Evolutionary conservation across 2,329 filamentous ascomycete species (phyloP).

Genomic region (Paecilomyces niveus): DNA sequence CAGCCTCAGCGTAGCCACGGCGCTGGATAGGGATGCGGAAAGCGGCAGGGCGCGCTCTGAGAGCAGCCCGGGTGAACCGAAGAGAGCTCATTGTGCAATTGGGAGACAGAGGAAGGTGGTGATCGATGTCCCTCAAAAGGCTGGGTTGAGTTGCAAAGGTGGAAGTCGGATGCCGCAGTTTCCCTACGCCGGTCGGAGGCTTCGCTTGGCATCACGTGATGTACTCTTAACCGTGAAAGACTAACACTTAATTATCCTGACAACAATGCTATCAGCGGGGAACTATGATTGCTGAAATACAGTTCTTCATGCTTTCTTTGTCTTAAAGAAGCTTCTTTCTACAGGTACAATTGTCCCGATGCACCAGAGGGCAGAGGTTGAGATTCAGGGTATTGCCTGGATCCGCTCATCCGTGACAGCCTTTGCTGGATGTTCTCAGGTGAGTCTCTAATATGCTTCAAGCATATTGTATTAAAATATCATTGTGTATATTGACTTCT

Average conservation of each 20-base stretch:
- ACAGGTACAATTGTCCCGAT: neutral
- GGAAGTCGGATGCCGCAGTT: constrained; percentile 9
- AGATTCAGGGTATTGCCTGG: neutral
- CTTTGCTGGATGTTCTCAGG: neutral
- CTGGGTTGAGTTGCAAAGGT: constrained; percentile 10
- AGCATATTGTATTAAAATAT: neutral
- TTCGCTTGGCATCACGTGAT: constrained; percentile 8
- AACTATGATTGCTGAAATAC: neutral
- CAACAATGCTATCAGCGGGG: neutral
- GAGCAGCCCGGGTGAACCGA: constrained; percentile 82
- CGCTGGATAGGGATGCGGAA: constrained; percentile 71
- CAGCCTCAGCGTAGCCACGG: constrained; percentile 84
- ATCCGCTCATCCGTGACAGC: neutral
- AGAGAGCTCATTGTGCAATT: constrained; percentile 72
- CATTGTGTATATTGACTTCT: neutral
- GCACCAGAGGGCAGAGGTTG: neutral
- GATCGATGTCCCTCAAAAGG: constrained; percentile 25
- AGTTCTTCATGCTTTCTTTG: neutral
- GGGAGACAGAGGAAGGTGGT: constrained; percentile 26
- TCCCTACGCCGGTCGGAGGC: constrained; percentile 4
- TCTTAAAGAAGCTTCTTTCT: neutral
- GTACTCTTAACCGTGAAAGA: neutral
- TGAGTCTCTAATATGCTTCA: neutral
- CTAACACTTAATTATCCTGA: neutral
- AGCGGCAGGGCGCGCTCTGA: constrained; percentile 72